Evolutionary conservation across 345 rosid genomes (phyloP), one percentile per base, ranked within the genome.

Genomic region (Eutrema yunnanense): DNA sequence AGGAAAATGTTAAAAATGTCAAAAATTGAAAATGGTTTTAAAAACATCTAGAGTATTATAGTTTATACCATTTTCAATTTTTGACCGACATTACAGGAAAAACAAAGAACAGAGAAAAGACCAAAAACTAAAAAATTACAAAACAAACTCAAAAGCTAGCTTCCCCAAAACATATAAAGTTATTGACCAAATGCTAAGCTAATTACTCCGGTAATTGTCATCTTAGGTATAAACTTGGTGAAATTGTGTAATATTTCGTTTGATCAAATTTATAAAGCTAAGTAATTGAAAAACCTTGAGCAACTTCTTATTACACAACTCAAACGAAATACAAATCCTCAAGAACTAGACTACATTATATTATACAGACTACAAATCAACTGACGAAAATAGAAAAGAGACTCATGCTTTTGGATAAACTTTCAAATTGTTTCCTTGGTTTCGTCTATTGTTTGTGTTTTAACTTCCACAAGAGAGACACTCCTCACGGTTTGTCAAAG

Each of bases 391-490:
- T 4, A 2, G n/a, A 8, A 6, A 13, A 30, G 4, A 4, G 32
- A 30, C 43, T 14, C 13, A 3, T 10, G 12, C 40, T 19, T 37
- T 4, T 36, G 3, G 29, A 36, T 16, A 7, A 57, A 36, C 43
- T 8, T 16, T 57, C 51, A 47, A 22, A 5, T 10, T 37, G 29
- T 38, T 58, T 37, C 14, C 1, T 43, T 43, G 6, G 26, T 47
- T 47, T 16, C 16, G 40, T 40, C 29, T 2, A 14, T 7, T 32
- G 52, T 42, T 68, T 32, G 54, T 69, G 64, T 32, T 48, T 77
- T 71, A 92, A 78, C 96, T 86, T 71, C 96, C 96, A 62, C 97
- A 94, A 54, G 96, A 81, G 79, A 89, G 49, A 87, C 98, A 94
- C 2, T 94, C 96, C 3, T 94, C 97, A 13, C 86, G 87, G 61